Evolutionary conservation across 2,329 filamentous ascomycete species (phyloP), one percentile per base, ranked within the genome.

Genomic region (Amphichorda felina): DNA sequence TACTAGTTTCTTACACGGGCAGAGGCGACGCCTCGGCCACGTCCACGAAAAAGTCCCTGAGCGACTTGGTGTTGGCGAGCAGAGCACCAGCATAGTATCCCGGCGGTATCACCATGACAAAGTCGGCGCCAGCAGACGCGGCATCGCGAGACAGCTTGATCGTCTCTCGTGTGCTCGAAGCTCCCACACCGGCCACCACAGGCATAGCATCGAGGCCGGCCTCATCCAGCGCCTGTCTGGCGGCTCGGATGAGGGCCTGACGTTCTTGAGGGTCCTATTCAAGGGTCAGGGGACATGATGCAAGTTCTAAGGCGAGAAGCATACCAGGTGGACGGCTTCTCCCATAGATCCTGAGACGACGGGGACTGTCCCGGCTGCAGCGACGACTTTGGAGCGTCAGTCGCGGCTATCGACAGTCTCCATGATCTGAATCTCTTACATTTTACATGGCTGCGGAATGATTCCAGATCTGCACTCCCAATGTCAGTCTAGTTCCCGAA

Each of bases 341-440:
- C 32, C 32, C 8, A 21, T 21, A n/a, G 32, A 34, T 11, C 32
- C 32, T 7, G 32, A 11, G 11, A 34, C 10, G 11, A 34, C 32
- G 24, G 32, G 32, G 24, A 34, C 22, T n/a, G 32, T 34, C 11
- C 32, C 32, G 14, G 32, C 32, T 15, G 17, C 17, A n/a, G 32
- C 32, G 4, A 34, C 15, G 18, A 18, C 30, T 32, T 26, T 8
- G 13, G 24, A 8, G 24, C 8, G 24, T 25, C 24, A 25, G 24
- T 25, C 13, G 13, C 24, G 8, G 13, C 8, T 25, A 25, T 25
- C 8, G 24, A 25, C 8, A 25, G 26, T 28, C 11, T 13, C 6
- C 26, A 28, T 28, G 26, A 6, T n/a, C 15, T 25, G 24, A 25
- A 25, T 25, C 26, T n/a, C 26, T 28, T 13, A n/a, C 26, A 28